Percentiles rank a stretch among this genome's conserved stretches.
phyloP scores from a whole-genome alignment of 306 rosid species.

The Quercus engelmannii region DNA sequence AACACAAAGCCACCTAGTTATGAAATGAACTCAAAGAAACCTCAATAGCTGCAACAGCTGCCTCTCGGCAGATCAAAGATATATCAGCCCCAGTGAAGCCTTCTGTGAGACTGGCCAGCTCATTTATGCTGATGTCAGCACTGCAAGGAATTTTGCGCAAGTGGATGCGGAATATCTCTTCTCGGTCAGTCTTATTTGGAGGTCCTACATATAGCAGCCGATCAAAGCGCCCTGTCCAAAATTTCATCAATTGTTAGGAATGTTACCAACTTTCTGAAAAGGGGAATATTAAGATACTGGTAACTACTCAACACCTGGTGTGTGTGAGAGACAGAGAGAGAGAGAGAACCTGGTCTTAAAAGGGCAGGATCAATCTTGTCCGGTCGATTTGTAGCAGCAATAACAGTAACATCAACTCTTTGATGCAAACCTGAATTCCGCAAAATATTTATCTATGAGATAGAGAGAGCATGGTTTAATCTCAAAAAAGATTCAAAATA shows the following conservation, averaged over 20 bases:
- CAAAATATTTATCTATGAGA: slow-evolving; percentile 1
- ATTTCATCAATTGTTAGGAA: slow-evolving; percentile 8
- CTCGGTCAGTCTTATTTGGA: slow-evolving; percentile 73
- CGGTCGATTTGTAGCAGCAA: slow-evolving; percentile 94
- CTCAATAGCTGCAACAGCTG: slow-evolving; percentile 80
- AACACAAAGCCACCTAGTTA: slow-evolving; percentile 3
- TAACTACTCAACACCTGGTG: background rate
- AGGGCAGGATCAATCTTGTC: slow-evolving; percentile 92
- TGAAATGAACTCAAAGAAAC: slow-evolving; percentile 37
- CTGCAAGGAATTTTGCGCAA: slow-evolving; percentile 67
- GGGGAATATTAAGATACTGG: background rate
- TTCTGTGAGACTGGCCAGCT: slow-evolving; percentile 57
- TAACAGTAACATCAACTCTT: slow-evolving; percentile 78
- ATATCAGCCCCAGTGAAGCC: slow-evolving; percentile 92
- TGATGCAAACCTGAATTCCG: slow-evolving; percentile 70
- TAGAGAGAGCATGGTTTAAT: background rate
- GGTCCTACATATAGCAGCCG: slow-evolving; percentile 87
- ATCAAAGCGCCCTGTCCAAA: slow-evolving; percentile 79
- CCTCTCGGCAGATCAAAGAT: slow-evolving; percentile 75
- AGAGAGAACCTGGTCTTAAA: slow-evolving; percentile 71
- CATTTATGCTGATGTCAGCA: slow-evolving; percentile 56
- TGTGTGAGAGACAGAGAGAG: background rate
- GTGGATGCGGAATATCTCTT: slow-evolving; percentile 78
- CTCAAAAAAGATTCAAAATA: background rate
- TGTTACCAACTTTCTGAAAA: background rate